These are phyloP conservation scores for Pulveroboletus sp. DNA, from an alignment of 768 basidiomycete species.

Conservation along the genomic window DNA sequence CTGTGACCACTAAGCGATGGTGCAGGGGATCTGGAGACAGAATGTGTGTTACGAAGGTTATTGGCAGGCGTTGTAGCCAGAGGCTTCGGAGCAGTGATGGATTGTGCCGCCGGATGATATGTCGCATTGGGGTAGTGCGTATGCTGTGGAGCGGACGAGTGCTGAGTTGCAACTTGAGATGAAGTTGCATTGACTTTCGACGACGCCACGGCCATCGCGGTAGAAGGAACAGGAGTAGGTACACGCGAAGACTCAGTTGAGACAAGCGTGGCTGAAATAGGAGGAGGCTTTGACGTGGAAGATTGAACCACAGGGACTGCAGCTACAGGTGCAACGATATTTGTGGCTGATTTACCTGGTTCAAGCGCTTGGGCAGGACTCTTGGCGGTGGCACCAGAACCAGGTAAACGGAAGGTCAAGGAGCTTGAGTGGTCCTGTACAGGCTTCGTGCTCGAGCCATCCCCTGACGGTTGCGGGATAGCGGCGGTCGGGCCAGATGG, in stretches of 20 bases:
- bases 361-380: slow-evolving; percentile 19
- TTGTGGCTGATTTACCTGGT: slow-evolving; percentile 19
- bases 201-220: slow-evolving; percentile 7
- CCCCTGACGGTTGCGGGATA: slow-evolving; percentile 11
- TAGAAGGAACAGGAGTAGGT: slow-evolving; percentile 16
- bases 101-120: slow-evolving; percentile 38
- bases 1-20: slow-evolving; percentile 35
- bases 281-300: slow-evolving; percentile 26
- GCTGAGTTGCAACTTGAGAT: slow-evolving; percentile 35
- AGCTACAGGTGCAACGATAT: slow-evolving; percentile 11
- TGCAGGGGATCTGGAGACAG: slow-evolving; percentile 31
- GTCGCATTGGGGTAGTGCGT: slow-evolving; percentile 57
- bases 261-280: slow-evolving; percentile 20
- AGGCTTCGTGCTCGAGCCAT: slow-evolving; percentile 13
- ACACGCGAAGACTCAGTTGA: slow-evolving; percentile 19
- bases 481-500: slow-evolving; percentile 21
- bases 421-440: slow-evolving; percentile 17
- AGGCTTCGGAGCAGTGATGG: slow-evolving; percentile 17
- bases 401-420: slow-evolving; percentile 23
- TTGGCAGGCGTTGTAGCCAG: slow-evolving; percentile 6
- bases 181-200: slow-evolving; percentile 23
- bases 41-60: slow-evolving; percentile 24
- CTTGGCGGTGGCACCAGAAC: slow-evolving; percentile 19
- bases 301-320: slow-evolving; percentile 14
- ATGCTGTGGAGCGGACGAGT: slow-evolving; percentile 34